Percentiles rank a stretch among this genome's conserved stretches.
Conservation (phyloP, 1,284 basidiomycete species). For the Tilletia walkeri region DNA sequence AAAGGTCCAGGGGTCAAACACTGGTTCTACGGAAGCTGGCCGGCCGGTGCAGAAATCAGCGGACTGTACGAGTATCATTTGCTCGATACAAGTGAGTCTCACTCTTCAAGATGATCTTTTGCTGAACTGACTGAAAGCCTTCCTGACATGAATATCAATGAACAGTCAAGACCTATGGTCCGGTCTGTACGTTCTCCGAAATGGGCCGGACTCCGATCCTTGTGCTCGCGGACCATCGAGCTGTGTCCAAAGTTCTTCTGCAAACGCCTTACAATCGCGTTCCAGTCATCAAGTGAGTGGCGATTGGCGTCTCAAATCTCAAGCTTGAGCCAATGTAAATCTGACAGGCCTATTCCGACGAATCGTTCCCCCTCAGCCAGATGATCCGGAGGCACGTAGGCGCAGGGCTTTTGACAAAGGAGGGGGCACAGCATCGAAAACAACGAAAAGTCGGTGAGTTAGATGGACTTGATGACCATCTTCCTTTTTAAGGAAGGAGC, state of each 20-base stretch:
- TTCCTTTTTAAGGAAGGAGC: no score
- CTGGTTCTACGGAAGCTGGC: constrained; percentile 12
- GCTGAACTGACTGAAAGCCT: not conserved
- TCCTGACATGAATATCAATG: not conserved
- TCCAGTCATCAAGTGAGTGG: not conserved
- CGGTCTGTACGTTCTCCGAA: not conserved
- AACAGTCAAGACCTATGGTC: not conserved
- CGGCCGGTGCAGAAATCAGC: constrained; percentile 4
- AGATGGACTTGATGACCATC: no score
- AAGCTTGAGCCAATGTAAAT: no score
- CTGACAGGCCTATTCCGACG: no score
- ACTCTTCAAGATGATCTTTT: not conserved
- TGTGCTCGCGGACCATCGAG: not conserved
- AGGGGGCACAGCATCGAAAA: not conserved
- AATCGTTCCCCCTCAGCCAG: not conserved
- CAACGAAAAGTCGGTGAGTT: constrained; percentile 6
- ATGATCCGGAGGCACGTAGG: not conserved
- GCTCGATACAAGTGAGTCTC: not conserved
- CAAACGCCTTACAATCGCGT: constrained; percentile 3
- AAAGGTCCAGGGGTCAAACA: not conserved
- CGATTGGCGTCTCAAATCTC: no score
- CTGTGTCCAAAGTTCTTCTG: not conserved
- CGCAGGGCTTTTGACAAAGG: not conserved
- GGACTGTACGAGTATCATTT: not conserved
- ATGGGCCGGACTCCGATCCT: not conserved